phyloP scores from a whole-genome alignment of 495 filamentous ascomycete genomes.

The Aspergillus incahuasiensis region DNA sequence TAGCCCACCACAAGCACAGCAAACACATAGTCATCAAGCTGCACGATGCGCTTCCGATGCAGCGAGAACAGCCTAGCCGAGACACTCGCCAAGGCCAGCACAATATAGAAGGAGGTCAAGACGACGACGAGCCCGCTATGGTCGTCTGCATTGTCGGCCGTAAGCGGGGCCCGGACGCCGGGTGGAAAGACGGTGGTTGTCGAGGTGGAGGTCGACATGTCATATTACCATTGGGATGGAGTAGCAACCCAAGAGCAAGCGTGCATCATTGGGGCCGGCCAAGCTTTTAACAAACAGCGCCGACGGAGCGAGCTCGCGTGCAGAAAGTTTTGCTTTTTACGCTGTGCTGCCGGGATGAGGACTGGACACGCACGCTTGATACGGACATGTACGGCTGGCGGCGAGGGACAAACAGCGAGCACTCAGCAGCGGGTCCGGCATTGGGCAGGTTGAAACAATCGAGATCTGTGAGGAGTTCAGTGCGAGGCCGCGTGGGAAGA shows the following conservation, averaged over 20 bases:
- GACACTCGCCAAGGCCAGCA: constrained; percentile 21
- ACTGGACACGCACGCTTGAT: too few species aligned
- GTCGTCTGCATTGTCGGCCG: constrained; percentile 22
- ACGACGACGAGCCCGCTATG: constrained; percentile 29
- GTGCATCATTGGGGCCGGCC: neutral
- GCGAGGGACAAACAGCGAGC: too few species aligned
- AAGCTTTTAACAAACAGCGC: neutral
- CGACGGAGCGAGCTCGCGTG: neutral
- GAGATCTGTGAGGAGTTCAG: neutral
- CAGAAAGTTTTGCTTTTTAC: too few species aligned
- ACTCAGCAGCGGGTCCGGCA: too few species aligned
- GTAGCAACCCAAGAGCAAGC: too few species aligned
- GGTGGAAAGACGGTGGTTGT: constrained; percentile 6
- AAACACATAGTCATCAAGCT: constrained; percentile 24
- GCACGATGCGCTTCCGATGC: constrained; percentile 9
- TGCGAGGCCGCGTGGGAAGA: neutral
- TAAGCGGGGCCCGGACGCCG: constrained; percentile 21
- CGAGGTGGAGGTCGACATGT: neutral
- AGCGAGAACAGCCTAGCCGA: constrained; percentile 18
- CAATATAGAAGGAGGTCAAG: constrained; percentile 19
- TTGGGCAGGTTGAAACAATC: too few species aligned
- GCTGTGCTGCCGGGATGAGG: too few species aligned
- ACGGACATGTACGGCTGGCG: too few species aligned
- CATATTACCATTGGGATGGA: too few species aligned
- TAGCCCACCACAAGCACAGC: constrained; percentile 19